Conservation (phyloP, 2,329 filamentous ascomycete species). For the Aspergillus brasiliensis region DNA sequence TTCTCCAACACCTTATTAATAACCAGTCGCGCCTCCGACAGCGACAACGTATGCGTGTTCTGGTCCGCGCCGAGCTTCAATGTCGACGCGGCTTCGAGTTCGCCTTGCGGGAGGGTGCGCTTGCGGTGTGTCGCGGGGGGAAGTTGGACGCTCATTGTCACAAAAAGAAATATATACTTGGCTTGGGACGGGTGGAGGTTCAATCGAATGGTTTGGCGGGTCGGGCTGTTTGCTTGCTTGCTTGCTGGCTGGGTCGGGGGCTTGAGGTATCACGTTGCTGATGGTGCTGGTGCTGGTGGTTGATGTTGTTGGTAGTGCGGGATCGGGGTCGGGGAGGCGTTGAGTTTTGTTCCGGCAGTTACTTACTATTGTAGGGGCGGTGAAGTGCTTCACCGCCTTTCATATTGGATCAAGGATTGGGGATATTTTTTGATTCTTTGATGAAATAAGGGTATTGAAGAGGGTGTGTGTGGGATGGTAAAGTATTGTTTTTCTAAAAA, state of each 20-base stretch:
- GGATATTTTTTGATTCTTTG: too few species aligned
- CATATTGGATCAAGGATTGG: too few species aligned
- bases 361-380: constrained; percentile 15
- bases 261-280: neutral
- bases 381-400: constrained; percentile 6
- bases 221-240: neutral
- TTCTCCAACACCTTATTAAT: constrained; percentile 86
- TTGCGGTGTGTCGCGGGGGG: constrained; percentile 45
- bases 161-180: too few species aligned
- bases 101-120: constrained; percentile 51
- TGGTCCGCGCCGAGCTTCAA: constrained; percentile 93
- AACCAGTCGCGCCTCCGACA: constrained; percentile 88
- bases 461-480: neutral
- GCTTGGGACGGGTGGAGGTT: too few species aligned
- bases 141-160: constrained; percentile 37
- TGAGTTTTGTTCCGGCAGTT: constrained; percentile 15
- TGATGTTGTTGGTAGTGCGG: constrained; percentile 6
- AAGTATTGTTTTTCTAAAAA: neutral
- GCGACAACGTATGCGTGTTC: constrained; percentile 84
- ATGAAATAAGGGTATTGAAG: neutral
- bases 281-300: neutral
- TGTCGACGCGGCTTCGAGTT: constrained; percentile 81
- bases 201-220: neutral
- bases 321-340: constrained; percentile 7
- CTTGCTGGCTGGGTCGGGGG: too few species aligned